phyloP scores from a whole-genome alignment of 306 rosid species.

The Adenanthera pavonina region DNA sequence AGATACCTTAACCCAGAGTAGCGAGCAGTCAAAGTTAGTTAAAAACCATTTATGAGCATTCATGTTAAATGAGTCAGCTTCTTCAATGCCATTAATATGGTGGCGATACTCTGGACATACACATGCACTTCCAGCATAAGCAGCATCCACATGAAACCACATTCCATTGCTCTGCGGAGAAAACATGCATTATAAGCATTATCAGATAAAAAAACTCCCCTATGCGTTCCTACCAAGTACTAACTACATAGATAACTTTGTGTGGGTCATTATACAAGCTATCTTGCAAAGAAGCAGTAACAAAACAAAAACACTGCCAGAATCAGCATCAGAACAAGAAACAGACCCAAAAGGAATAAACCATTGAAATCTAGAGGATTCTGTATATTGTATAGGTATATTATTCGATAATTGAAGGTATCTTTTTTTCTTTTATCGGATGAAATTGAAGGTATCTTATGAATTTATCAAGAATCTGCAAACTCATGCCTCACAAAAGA shows the following conservation, averaged over 20 bases:
- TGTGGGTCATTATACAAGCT: not conserved
- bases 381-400: not conserved
- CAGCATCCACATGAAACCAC: slow-evolving; percentile 98
- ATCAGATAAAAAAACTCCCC: slow-evolving; percentile 30
- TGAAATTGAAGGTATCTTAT: not conserved
- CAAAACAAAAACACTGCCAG: not conserved
- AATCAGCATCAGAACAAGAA: not conserved
- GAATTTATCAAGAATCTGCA: not conserved
- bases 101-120: slow-evolving; percentile 92
- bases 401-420: not conserved
- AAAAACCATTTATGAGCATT: slow-evolving; percentile 96
- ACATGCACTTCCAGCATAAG: slow-evolving; percentile 97
- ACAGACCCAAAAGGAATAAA: not conserved
- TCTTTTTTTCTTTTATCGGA: not conserved
- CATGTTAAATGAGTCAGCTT: slow-evolving; percentile 91
- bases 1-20: slow-evolving; percentile 93
- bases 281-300: not conserved
- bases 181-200: slow-evolving; percentile 31
- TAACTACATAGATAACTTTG: not conserved
- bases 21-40: slow-evolving; percentile 91
- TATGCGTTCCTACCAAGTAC: slow-evolving; percentile 21
- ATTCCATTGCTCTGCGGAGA: slow-evolving; percentile 63
- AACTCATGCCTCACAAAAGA: not conserved
- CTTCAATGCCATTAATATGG: slow-evolving; percentile 84
- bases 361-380: not conserved